Conservation (phyloP, 2,329 filamentous ascomycete species). For the Colletotrichum sp. region DNA sequence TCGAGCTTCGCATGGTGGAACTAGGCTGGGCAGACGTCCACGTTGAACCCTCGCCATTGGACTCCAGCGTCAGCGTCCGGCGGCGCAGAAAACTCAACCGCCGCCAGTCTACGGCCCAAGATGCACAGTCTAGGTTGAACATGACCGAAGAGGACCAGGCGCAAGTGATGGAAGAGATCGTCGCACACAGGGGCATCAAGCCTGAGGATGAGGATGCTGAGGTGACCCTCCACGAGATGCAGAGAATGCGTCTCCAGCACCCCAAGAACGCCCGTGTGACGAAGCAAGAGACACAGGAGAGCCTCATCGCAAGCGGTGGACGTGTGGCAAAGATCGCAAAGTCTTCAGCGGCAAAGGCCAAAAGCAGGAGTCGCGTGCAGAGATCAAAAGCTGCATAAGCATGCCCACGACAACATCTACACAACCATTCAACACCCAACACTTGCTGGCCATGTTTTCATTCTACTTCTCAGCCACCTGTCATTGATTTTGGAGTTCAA, state of each 20-base stretch:
- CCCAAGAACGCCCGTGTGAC: background rate
- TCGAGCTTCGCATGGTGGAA: conserved; percentile 55
- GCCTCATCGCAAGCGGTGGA: background rate
- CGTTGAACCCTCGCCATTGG: conserved; percentile 32
- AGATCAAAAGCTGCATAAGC: background rate
- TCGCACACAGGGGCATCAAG: conserved; percentile 9
- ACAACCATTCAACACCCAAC: background rate
- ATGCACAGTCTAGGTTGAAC: conserved; percentile 6
- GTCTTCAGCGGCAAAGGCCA: background rate
- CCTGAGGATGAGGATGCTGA: conserved; percentile 16
- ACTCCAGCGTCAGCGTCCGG: conserved; percentile 39
- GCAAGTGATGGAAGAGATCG: conserved; percentile 23
- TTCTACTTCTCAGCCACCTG: background rate
- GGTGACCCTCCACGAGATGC: background rate
- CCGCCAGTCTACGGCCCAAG: conserved; percentile 7
- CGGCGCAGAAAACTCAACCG: conserved; percentile 47
- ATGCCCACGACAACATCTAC: background rate
- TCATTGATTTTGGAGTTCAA: background rate
- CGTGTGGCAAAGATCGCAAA: background rate
- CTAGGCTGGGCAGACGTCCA: conserved; percentile 49
- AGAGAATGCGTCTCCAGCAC: background rate
- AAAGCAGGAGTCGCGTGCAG: background rate
- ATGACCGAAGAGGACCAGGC: conserved; percentile 19
- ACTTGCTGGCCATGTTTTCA: background rate
- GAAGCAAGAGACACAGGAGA: background rate